Evolutionary conservation across 2,329 filamentous ascomycete genomes (phyloP).

Genomic region (Stemphylium beticola): DNA sequence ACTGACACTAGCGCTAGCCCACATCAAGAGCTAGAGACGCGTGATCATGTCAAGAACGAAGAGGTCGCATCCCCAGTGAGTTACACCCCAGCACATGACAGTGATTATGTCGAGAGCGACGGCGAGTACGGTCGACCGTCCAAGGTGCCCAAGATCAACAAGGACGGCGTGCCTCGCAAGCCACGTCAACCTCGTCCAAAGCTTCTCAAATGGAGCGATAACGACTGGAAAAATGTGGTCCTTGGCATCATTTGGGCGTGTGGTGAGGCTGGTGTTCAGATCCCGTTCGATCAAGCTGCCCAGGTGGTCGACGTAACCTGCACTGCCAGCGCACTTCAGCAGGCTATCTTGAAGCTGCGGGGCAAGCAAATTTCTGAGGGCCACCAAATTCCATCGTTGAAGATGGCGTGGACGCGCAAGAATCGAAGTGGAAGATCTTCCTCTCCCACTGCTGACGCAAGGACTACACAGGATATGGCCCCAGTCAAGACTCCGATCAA

Average conservation of each 20-base stretch:
- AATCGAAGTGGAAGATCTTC: conserved; percentile 5
- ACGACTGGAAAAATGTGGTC: conserved; percentile 36
- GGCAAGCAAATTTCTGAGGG: conserved; percentile 29
- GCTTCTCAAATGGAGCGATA: conserved; percentile 40
- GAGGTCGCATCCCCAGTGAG: conserved; percentile 11
- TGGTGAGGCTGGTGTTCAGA: conserved; percentile 34
- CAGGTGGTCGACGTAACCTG: conserved; percentile 29
- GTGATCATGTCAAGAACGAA: background rate
- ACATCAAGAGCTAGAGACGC: background rate
- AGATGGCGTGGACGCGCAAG: conserved; percentile 35
- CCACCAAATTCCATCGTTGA: conserved; percentile 27
- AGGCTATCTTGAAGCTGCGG: conserved; percentile 43
- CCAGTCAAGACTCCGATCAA: conserved; percentile 7
- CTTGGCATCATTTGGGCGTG: conserved; percentile 41
- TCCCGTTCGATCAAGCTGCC: conserved; percentile 41
- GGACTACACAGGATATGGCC: conserved; percentile 1
- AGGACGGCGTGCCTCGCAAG: conserved; percentile 37
- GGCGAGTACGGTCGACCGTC: conserved; percentile 14
- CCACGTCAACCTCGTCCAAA: conserved; percentile 36
- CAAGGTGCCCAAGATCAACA: conserved; percentile 35
- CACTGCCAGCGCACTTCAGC: conserved; percentile 40
- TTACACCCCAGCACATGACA: conserved; percentile 16
- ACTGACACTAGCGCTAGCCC: background rate
- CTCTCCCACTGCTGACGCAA: conserved; percentile 14
- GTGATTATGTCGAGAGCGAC: conserved; percentile 23